Percentiles rank a stretch among this genome's conserved stretches.
phyloP scores from a whole-genome alignment of 2,329 filamentous ascomycete genomes.

The Penicillium crustosum region DNA sequence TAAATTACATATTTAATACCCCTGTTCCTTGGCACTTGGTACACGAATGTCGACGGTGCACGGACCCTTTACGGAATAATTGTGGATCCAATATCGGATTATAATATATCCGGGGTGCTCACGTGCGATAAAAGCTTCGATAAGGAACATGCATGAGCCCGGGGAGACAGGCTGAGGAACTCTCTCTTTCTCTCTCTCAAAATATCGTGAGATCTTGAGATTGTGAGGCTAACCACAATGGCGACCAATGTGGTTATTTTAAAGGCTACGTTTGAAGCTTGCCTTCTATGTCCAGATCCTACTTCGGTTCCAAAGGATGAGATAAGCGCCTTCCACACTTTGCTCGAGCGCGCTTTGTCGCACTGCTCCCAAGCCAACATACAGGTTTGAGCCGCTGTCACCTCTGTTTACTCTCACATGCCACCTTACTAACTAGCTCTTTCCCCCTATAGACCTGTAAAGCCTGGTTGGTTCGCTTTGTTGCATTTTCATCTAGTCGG shows the following conservation, averaged over 20 bases:
- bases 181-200: neutral
- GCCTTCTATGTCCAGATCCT: conserved; percentile 73
- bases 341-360: conserved; percentile 64
- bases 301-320: conserved; percentile 65
- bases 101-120: neutral
- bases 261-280: conserved; percentile 73
- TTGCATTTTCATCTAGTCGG: conserved; percentile 66
- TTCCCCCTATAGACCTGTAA: conserved; percentile 69
- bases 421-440: conserved; percentile 37
- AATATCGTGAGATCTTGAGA: neutral
- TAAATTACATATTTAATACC: no score
- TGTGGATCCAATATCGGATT: no score
- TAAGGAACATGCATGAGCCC: neutral
- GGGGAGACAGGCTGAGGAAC: no score
- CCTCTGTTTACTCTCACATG: conserved; percentile 19
- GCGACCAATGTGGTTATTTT: conserved; percentile 61
- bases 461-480: conserved; percentile 74
- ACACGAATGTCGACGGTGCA: no score
- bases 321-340: conserved; percentile 67
- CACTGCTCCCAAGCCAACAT: conserved; percentile 78
- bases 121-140: conserved; percentile 4
- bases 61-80: no score
- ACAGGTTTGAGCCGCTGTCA: conserved; percentile 69
- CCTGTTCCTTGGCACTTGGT: no score
- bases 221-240: neutral